Percentiles rank a stretch among this genome's conserved stretches.
These are phyloP conservation scores for Boletellus sp. DNA, from an alignment of 1,284 basidiomycete genomes.

Conservation along the genomic window DNA sequence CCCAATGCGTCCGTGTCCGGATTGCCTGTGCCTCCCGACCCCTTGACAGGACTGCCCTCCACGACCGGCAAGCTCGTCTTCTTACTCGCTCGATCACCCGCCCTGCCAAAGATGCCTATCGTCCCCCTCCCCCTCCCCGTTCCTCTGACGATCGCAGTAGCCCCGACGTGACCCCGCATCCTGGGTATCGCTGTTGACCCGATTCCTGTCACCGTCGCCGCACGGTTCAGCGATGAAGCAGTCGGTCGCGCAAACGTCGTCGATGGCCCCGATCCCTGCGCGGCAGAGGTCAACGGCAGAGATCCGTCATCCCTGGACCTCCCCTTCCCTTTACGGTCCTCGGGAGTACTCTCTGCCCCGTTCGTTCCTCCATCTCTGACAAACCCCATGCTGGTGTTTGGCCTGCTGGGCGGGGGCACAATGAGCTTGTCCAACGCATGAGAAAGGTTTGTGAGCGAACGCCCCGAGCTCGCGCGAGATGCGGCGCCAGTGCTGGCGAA, in stretches of 20 bases:
- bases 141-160: not conserved
- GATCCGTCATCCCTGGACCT: slow-evolving; percentile 25
- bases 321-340: slow-evolving; percentile 11
- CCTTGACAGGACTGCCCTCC: slow-evolving; percentile 57
- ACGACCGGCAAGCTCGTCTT: slow-evolving; percentile 61
- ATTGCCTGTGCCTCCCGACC: slow-evolving; percentile 9
- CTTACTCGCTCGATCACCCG: slow-evolving; percentile 55
- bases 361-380: slow-evolving; percentile 28
- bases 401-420: slow-evolving; percentile 55
- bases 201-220: slow-evolving; percentile 15
- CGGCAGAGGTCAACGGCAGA: slow-evolving; percentile 1
- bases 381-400: slow-evolving; percentile 66
- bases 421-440: slow-evolving; percentile 61
- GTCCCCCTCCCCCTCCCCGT: slow-evolving; percentile 17
- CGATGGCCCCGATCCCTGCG: not conserved
- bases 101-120: slow-evolving; percentile 29
- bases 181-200: slow-evolving; percentile 2
- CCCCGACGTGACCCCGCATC: slow-evolving; percentile 4
- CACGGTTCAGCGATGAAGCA: slow-evolving; percentile 31
- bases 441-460: slow-evolving; percentile 46
- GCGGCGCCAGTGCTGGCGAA: not conserved
- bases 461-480: slow-evolving; percentile 8
- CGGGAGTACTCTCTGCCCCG: slow-evolving; percentile 17
- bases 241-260: slow-evolving; percentile 30
- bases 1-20: not conserved